Base-by-base conservation (phyloP, 768 basidiomycete species). In the Suillus alpinus region DNA sequence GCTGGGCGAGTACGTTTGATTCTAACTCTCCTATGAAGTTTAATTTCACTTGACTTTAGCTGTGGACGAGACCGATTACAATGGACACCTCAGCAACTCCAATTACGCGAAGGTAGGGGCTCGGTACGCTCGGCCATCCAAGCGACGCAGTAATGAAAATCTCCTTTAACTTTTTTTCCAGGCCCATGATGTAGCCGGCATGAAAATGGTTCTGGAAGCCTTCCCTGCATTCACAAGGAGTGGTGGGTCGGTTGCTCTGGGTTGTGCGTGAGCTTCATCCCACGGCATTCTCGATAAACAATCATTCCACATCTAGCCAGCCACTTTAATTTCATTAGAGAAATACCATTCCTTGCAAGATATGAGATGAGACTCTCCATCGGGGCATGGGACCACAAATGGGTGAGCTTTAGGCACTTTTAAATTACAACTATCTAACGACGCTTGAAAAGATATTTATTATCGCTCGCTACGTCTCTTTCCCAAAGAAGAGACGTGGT, bases 61-160 rank as follows among this genome's bases (percentile, higher is more conserved):
- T 59, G 64, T 86, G 6, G 90, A 92, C 64, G 91, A 92, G 47
- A 80, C 81, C 47, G 91, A 93, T 71, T 86, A 86, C 66, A 84
- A 89, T 68, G 69, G 81, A 13, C 91, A 93, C 67, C 77, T 92
- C 62, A 91, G 88, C 69, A 93, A 93, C 68, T 91, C 91, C 0
- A 86, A 84, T 56, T 93, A 93, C 64, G 82, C 88, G 4, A 92
- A 91, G 79, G 87, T 83, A 59, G 20, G 75, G 66, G n/a, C n/a
- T 39, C 20, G 18, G 6, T 4, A 13, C 23, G 9, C 13, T 14
- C 12, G 44, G 13, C 6, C 23, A 14, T 46, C 23, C 18, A 46
- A 23, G 13, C 23, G 23, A 46, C 13, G 4, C 20, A 20, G n/a
- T 4, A 12, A 20, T 20, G 12, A 26, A 46, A 26, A 12, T 20